These are phyloP conservation scores for Pyrenopolyporus hunteri DNA, from an alignment of 495 filamentous ascomycete genomes.

Conservation along the genomic window DNA sequence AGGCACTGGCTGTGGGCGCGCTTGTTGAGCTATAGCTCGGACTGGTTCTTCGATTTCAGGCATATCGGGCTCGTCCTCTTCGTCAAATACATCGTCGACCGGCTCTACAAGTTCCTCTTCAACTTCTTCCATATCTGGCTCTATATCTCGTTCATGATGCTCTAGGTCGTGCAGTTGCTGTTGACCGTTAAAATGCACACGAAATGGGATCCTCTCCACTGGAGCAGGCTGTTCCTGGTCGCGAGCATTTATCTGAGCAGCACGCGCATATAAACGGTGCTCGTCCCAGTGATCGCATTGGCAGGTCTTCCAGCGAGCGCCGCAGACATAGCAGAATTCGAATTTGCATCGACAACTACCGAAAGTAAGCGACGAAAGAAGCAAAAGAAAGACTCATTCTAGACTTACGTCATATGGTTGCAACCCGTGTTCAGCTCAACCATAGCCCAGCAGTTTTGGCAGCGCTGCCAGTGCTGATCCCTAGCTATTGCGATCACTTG, in stretches of 20 bases:
- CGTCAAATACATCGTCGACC: background rate
- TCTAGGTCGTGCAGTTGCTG: background rate
- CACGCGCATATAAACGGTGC: conserved; percentile 40
- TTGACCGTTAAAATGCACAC: background rate
- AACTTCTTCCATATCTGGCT: background rate
- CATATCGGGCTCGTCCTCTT: conserved; percentile 37
- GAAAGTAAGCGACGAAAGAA: background rate
- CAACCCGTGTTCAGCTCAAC: conserved; percentile 78
- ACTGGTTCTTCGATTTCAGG: background rate
- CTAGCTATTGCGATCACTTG: conserved; percentile 68
- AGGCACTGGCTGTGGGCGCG: background rate
- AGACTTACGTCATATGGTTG: conserved; percentile 76
- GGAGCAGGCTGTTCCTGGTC: background rate
- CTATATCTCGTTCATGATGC: background rate
- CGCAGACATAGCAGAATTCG: conserved; percentile 66
- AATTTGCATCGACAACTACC: conserved; percentile 58
- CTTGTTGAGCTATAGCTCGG: background rate
- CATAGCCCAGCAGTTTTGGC: conserved; percentile 70
- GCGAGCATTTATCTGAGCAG: conserved; percentile 44
- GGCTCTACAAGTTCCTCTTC: conserved; percentile 18
- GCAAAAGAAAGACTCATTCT: background rate
- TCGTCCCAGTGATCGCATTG: conserved; percentile 52
- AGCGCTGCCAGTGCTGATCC: conserved; percentile 73
- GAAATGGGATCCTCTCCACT: background rate
- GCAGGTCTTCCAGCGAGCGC: conserved; percentile 58